phyloP scores from a whole-genome alignment of 192 early-diverging fungal genomes.

The Podochytrium sp. region DNA sequence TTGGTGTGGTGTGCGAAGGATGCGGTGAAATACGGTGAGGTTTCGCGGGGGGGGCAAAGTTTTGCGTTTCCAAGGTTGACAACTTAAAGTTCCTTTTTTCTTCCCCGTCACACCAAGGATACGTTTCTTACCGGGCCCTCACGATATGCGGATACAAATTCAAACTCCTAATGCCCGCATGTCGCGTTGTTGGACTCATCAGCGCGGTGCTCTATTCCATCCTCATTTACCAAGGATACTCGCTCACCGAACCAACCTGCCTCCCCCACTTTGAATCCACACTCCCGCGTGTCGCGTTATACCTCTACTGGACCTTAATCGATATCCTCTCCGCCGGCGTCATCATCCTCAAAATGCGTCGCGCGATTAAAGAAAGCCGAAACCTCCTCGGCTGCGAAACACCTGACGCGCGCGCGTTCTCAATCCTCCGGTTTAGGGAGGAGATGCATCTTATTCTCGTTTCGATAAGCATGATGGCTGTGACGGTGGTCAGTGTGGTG shows the following conservation, averaged over 20 bases:
- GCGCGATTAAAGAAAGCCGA: not conserved
- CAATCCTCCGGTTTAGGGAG: not conserved
- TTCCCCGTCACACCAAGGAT: no score
- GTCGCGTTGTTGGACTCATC: not conserved
- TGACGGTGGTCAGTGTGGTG: not conserved
- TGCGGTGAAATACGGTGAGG: constrained; percentile 7
- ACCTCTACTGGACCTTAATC: not conserved
- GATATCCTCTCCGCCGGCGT: not conserved
- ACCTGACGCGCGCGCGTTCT: not conserved
- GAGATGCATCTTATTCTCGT: constrained; percentile 3
- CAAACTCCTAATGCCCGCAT: not conserved
- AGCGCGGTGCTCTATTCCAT: constrained; percentile 5
- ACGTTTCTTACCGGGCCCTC: not conserved
- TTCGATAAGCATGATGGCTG: not conserved
- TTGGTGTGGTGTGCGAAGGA: constrained; percentile 16
- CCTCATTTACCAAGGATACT: not conserved
- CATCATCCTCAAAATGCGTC: not conserved
- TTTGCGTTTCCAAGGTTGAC: no score
- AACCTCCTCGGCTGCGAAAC: not conserved
- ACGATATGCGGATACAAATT: not conserved
- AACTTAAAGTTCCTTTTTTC: no score
- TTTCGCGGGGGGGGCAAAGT: no score
- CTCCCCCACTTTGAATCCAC: not conserved
- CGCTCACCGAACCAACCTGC: not conserved
- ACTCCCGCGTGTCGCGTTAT: not conserved